Evolutionary conservation across 164 flowering plant species (phyloP).

Genomic region (Macadamia tetraphylla): DNA sequence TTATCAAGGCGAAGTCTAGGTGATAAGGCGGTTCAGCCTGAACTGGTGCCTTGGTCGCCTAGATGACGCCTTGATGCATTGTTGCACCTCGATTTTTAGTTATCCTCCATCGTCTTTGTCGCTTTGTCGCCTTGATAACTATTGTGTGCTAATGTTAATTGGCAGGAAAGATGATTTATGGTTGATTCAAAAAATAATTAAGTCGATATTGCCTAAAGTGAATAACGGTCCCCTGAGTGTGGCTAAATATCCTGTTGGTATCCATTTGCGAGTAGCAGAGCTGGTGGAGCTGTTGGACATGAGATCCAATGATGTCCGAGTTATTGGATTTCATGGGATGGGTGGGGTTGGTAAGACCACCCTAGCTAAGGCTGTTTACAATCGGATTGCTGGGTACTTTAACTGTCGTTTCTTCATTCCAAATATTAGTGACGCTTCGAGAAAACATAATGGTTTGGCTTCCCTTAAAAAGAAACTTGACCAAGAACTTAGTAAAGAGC

Average conservation of each 20-base stretch:
- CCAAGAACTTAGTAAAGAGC: neutral
- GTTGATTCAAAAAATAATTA: neutral
- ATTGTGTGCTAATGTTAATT: neutral
- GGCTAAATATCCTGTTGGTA: neutral
- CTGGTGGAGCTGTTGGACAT: neutral
- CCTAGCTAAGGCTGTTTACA: neutral
- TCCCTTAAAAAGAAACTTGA: neutral
- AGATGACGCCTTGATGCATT: too few species aligned
- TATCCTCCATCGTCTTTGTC: too few species aligned
- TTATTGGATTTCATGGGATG: neutral
- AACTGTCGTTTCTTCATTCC: neutral
- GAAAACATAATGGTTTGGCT: neutral
- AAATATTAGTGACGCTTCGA: neutral
- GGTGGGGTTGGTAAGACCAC: neutral
- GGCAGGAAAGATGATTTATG: neutral
- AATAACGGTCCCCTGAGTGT: neutral
- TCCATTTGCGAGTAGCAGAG: neutral
- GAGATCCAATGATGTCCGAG: neutral
- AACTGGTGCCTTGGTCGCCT: too few species aligned
- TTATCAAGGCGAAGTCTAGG: too few species aligned
- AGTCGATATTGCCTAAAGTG: neutral
- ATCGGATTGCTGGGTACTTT: neutral
- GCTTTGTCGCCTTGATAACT: too few species aligned
- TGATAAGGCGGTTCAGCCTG: too few species aligned
- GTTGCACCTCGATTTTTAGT: too few species aligned